Conservation (phyloP, 192 early-diverging fungal genomes). For the Funneliformis geosporum region DNA sequence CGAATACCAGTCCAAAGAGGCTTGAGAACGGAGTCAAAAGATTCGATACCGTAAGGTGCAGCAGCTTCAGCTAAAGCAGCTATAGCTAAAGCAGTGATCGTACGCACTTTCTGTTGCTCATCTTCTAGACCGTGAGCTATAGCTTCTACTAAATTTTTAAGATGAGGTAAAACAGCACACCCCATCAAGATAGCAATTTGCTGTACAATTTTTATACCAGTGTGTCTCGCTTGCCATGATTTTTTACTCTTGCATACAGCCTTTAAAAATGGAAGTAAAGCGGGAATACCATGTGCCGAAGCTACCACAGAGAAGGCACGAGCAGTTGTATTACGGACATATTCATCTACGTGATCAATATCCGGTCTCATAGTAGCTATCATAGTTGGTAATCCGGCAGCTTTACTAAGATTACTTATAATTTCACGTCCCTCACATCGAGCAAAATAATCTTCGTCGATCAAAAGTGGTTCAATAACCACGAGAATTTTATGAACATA, state of each 20-base stretch:
- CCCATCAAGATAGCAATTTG: constrained; percentile 96
- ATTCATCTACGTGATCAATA: constrained; percentile 97
- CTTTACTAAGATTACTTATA: constrained; percentile 96
- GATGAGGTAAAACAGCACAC: constrained; percentile 92
- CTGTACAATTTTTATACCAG: constrained; percentile 96
- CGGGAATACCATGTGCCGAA: constrained; percentile 92
- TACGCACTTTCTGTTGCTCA: constrained; percentile 96
- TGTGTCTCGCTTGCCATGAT: constrained; percentile 98
- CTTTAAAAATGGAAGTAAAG: constrained; percentile 91
- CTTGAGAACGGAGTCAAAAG: constrained; percentile 87
- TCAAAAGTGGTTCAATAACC: constrained; percentile 95
- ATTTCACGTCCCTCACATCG: constrained; percentile 94
- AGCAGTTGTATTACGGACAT: constrained; percentile 97
- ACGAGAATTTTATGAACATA: constrained; percentile 99
- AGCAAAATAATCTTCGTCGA: constrained; percentile 97
- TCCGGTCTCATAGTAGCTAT: constrained; percentile 96
- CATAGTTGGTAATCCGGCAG: constrained; percentile 97
- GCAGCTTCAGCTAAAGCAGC: constrained; percentile 96
- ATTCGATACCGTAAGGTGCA: constrained; percentile 98
- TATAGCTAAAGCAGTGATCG: constrained; percentile 92
- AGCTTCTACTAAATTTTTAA: constrained; percentile 88
- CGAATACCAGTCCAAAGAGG: constrained; percentile 93
- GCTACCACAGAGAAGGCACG: constrained; percentile 97
- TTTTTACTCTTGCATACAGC: constrained; percentile 95
- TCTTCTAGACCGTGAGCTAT: constrained; percentile 91